Percentiles rank a stretch among this genome's conserved stretches.
Conservation (phyloP, 495 filamentous ascomycete species). For the Penicillium malachiteum region DNA sequence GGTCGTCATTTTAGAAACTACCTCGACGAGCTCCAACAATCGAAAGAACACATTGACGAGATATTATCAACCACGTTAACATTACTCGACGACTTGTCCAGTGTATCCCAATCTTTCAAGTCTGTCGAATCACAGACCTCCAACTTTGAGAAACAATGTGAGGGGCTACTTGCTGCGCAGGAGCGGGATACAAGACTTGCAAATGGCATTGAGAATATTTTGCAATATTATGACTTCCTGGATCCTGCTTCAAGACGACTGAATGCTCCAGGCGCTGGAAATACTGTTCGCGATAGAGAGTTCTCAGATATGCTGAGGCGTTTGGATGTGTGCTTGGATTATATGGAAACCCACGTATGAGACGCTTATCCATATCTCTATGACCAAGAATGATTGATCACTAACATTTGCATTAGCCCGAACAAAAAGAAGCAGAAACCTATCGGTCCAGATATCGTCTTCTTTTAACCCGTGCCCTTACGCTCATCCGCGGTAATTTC, state of each 20-base stretch:
- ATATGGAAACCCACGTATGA: constrained; percentile 80
- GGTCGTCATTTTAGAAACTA: constrained; percentile 54
- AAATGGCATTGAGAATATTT: constrained; percentile 76
- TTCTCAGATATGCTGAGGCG: constrained; percentile 84
- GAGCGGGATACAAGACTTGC: constrained; percentile 71
- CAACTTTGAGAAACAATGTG: constrained; percentile 86
- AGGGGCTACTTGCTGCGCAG: constrained; percentile 78
- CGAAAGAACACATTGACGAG: constrained; percentile 74
- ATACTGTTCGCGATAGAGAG: constrained; percentile 72
- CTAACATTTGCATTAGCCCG: constrained; percentile 51
- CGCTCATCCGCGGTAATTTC: constrained; percentile 84
- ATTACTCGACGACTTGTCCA: constrained; percentile 70
- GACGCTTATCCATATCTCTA: neutral
- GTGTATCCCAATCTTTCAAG: constrained; percentile 77
- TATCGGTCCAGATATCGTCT: constrained; percentile 73
- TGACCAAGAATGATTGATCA: neutral
- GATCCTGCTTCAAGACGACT: constrained; percentile 86
- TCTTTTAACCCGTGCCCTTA: constrained; percentile 69
- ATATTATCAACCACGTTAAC: constrained; percentile 73
- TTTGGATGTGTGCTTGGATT: constrained; percentile 84
- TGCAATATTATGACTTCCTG: constrained; percentile 88
- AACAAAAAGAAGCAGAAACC: constrained; percentile 79
- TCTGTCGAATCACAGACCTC: constrained; percentile 87
- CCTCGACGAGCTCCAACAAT: constrained; percentile 73
- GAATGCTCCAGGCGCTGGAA: constrained; percentile 87